Conservation (phyloP, 2,329 filamentous ascomycete species). For the Leptographium wingfieldii region DNA sequence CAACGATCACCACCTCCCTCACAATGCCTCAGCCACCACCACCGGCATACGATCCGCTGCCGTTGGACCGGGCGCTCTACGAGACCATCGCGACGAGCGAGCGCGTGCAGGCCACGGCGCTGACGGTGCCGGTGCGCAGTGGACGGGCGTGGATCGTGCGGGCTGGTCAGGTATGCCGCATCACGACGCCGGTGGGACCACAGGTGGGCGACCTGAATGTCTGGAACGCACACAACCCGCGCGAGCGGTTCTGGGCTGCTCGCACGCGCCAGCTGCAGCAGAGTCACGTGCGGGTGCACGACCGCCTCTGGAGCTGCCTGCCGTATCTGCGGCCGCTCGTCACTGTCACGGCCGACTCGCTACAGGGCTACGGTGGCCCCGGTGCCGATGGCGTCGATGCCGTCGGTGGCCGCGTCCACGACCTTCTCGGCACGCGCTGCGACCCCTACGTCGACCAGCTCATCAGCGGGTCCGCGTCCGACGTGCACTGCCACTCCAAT, state of each 20-base stretch:
- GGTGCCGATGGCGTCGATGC: constrained; percentile 46
- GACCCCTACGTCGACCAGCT: constrained; percentile 74
- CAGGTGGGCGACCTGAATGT: constrained; percentile 80
- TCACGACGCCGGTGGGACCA: constrained; percentile 64
- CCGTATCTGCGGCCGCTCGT: constrained; percentile 65
- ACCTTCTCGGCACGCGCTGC: constrained; percentile 70
- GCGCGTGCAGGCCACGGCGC: constrained; percentile 32
- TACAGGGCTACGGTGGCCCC: constrained; percentile 48
- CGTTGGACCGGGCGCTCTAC: constrained; percentile 38
- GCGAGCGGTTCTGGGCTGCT: constrained; percentile 72
- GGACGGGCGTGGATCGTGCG: constrained; percentile 61
- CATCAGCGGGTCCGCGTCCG: constrained; percentile 56
- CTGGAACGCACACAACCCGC: constrained; percentile 64
- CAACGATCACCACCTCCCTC: not conserved
- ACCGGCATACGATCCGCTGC: constrained; percentile 2
- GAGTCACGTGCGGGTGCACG: constrained; percentile 57
- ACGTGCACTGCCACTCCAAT: constrained; percentile 79
- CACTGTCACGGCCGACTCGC: constrained; percentile 57
- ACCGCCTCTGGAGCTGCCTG: constrained; percentile 65
- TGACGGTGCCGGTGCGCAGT: constrained; percentile 59
- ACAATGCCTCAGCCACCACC: not conserved
- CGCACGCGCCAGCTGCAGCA: constrained; percentile 69
- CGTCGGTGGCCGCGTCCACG: constrained; percentile 58
- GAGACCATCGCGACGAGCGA: constrained; percentile 41
- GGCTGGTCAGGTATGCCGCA: constrained; percentile 54